phyloP scores from a whole-genome alignment of 2,329 filamentous ascomycete genomes.

The Thelonectria blattea region DNA sequence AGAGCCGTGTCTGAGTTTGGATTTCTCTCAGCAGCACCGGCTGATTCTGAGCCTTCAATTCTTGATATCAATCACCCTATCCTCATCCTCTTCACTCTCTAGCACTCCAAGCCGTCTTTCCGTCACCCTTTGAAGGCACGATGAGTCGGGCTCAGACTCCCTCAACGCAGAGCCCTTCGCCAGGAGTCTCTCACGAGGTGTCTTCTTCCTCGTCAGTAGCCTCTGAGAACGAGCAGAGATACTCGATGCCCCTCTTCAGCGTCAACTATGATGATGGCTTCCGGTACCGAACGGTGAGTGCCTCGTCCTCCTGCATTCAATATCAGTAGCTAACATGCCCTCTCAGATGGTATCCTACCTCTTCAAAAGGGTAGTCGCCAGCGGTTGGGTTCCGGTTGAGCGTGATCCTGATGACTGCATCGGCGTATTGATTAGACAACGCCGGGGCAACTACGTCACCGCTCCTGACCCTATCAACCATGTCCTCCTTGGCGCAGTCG shows the following conservation, averaged over 20 bases:
- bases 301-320: neutral
- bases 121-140: neutral
- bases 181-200: neutral
- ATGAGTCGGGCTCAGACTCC: constrained; percentile 14
- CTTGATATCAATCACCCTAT: neutral
- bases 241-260: neutral
- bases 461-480: neutral
- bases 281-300: constrained; percentile 10
- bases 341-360: constrained; percentile 10
- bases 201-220: constrained; percentile 1
- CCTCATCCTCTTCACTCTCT: neutral
- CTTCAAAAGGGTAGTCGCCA: constrained; percentile 12
- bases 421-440: constrained; percentile 8
- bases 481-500: constrained; percentile 3
- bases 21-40: neutral
- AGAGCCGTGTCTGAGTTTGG: neutral
- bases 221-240: constrained; percentile 6
- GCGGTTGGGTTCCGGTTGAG: constrained; percentile 1
- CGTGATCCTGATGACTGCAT: constrained; percentile 2
- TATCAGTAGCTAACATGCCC: neutral
- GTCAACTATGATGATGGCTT: constrained; percentile 7
- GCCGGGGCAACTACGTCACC: constrained; percentile 10
- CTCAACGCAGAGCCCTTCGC: neutral
- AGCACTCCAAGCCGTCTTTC: neutral
- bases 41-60: neutral